Evolutionary conservation across 2,329 filamentous ascomycete genomes (phyloP).

Genomic region (Dactylella cylindrospora): DNA sequence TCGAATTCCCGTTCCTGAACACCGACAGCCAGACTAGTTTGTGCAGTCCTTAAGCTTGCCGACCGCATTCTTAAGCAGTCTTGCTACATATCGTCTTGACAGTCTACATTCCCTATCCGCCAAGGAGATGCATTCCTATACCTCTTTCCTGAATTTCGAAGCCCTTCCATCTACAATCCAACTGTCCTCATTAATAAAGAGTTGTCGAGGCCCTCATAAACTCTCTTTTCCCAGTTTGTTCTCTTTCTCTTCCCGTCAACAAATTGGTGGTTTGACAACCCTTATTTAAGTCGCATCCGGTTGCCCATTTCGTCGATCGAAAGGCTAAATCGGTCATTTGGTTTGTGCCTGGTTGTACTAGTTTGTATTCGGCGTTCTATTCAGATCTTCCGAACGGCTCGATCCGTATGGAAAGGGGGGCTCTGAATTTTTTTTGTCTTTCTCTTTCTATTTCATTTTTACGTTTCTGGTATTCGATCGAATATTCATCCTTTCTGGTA

Average conservation of each 20-base stretch:
- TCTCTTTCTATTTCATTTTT: constrained; percentile 7
- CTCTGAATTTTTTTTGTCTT: constrained; percentile 39
- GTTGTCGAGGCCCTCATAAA: constrained; percentile 13
- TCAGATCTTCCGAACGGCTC: constrained; percentile 35
- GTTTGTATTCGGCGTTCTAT: constrained; percentile 20
- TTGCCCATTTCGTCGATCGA: constrained; percentile 42
- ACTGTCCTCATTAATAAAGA: constrained; percentile 23
- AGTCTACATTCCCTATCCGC: constrained; percentile 20
- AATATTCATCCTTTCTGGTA: no score
- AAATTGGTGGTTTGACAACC: constrained; percentile 39
- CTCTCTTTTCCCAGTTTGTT: constrained; percentile 3
- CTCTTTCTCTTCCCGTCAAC: constrained; percentile 9
- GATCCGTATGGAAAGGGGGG: constrained; percentile 26
- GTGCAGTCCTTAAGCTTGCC: constrained; percentile 39
- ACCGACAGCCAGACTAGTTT: constrained; percentile 15
- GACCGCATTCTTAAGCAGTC: constrained; percentile 41
- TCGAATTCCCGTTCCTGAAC: constrained; percentile 31
- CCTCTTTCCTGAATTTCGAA: constrained; percentile 17
- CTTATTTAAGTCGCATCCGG: constrained; percentile 36
- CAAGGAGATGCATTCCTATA: constrained; percentile 37
- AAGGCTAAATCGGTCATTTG: constrained; percentile 42
- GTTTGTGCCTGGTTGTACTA: constrained; percentile 39
- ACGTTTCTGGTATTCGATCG: constrained; percentile 1
- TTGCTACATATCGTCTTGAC: no score
- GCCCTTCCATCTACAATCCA: no score